Evolutionary conservation across 768 basidiomycete genomes (phyloP).

Genomic region (Boletus tomentosulus): DNA sequence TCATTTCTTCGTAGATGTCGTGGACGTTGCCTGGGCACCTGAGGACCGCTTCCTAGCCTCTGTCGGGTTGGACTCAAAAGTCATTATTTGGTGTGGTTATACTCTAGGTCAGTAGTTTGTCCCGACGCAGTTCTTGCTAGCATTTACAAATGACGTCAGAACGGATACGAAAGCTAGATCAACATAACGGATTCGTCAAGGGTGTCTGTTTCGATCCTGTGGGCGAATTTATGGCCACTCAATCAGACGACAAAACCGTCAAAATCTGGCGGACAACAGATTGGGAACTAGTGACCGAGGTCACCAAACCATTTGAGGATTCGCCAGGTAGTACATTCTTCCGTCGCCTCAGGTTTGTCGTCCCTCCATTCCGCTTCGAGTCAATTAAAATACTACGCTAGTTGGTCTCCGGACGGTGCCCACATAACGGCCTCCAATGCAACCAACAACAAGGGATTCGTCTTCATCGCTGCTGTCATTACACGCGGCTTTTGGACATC

Average conservation of each 20-base stretch:
- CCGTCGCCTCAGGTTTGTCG: slow-evolving; percentile 70
- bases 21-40: slow-evolving; percentile 93
- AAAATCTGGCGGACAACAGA: slow-evolving; percentile 96
- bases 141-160: slow-evolving; percentile 42
- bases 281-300: slow-evolving; percentile 81
- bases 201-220: slow-evolving; percentile 99
- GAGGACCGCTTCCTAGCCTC: slow-evolving; percentile 91
- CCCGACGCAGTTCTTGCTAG: not conserved
- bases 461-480: slow-evolving; percentile 96
- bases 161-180: slow-evolving; percentile 75
- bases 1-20: slow-evolving; percentile 63
- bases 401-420: slow-evolving; percentile 99
- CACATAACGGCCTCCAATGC: slow-evolving; percentile 97
- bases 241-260: slow-evolving; percentile 94
- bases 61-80: slow-evolving; percentile 86
- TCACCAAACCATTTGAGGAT: slow-evolving; percentile 87
- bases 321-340: slow-evolving; percentile 96
- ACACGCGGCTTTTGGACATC: slow-evolving; percentile 85
- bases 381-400: slow-evolving; percentile 28
- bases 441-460: slow-evolving; percentile 92
- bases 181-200: slow-evolving; percentile 95
- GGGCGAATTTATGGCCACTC: slow-evolving; percentile 95
- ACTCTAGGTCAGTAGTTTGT: slow-evolving; percentile 63
- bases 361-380: not conserved
- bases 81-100: slow-evolving; percentile 91